Evolutionary conservation across 495 filamentous ascomycete genomes (phyloP).

Genomic region (Neurospora tetrasperma): DNA sequence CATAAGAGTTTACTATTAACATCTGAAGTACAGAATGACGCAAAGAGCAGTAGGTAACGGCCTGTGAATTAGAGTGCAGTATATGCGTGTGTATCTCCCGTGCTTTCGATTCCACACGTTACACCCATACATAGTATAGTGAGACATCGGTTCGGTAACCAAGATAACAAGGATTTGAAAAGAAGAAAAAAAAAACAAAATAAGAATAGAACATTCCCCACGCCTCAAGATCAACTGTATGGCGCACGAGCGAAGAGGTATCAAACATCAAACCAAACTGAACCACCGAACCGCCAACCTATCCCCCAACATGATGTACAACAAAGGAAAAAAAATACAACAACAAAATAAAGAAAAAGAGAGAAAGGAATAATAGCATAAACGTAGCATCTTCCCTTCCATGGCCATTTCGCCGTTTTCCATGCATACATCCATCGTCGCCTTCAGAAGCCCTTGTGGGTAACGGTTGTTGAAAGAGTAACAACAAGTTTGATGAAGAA

Average conservation of each 20-base stretch:
- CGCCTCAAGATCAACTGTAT: neutral
- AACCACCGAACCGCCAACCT: neutral
- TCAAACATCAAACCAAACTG: constrained; percentile 1
- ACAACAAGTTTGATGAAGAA: neutral
- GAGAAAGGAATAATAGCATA: neutral
- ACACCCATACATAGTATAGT: neutral
- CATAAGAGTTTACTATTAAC: neutral
- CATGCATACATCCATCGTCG: neutral
- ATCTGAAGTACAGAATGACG: neutral
- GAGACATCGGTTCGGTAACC: neutral
- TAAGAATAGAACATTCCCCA: neutral
- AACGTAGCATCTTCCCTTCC: neutral
- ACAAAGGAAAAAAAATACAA: neutral
- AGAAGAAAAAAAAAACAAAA: neutral
- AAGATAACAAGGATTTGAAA: neutral
- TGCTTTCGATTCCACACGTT: neutral
- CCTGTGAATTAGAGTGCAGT: neutral
- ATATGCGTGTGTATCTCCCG: neutral
- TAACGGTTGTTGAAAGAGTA: neutral
- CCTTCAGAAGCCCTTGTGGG: neutral
- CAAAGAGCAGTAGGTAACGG: neutral
- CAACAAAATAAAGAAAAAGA: neutral
- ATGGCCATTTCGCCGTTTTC: neutral
- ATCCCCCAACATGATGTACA: neutral
- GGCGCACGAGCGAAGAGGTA: neutral